These are phyloP conservation scores for Pythium graminicola DNA, from an alignment of 352 stramenopile genomes.

Conservation along the genomic window DNA sequence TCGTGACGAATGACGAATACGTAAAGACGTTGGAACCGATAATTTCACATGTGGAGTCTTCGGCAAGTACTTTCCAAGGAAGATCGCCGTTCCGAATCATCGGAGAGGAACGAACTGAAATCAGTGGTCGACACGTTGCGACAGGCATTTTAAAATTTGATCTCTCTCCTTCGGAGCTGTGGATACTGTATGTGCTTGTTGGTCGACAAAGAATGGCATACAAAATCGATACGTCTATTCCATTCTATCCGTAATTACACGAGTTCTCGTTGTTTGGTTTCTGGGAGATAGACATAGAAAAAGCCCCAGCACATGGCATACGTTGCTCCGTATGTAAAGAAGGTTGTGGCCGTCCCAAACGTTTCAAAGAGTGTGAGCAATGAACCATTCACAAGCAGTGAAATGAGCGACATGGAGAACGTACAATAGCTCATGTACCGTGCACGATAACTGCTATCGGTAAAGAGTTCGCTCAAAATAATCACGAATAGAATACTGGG, in stretches of 20 bases:
- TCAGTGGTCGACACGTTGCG: too few relatives aligned
- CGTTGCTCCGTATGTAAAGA: constrained; percentile 51
- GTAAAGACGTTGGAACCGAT: too few relatives aligned
- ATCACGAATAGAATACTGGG: constrained; percentile 80
- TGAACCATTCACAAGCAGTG: constrained; percentile 74
- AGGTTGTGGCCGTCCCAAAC: constrained; percentile 58
- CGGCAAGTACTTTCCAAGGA: too few relatives aligned
- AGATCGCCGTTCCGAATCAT: too few relatives aligned
- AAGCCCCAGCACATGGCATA: constrained; percentile 67
- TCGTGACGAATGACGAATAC: too few relatives aligned
- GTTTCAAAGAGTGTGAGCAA: constrained; percentile 71
- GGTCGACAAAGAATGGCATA: neutral
- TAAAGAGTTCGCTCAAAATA: constrained; percentile 81
- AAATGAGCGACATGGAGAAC: constrained; percentile 84
- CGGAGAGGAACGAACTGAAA: too few relatives aligned
- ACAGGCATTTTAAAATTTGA: too few relatives aligned
- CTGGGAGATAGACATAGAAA: constrained; percentile 62
- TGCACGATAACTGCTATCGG: constrained; percentile 72
- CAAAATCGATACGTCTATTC: neutral
- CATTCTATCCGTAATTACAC: constrained; percentile 27
- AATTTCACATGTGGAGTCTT: too few relatives aligned
- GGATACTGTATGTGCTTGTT: too few relatives aligned
- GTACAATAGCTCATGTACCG: constrained; percentile 87
- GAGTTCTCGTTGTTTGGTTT: constrained; percentile 73
- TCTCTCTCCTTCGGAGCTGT: too few relatives aligned